Base-by-base conservation (phyloP, 345 rosid genomes). In the Gossypium herbaceum region DNA sequence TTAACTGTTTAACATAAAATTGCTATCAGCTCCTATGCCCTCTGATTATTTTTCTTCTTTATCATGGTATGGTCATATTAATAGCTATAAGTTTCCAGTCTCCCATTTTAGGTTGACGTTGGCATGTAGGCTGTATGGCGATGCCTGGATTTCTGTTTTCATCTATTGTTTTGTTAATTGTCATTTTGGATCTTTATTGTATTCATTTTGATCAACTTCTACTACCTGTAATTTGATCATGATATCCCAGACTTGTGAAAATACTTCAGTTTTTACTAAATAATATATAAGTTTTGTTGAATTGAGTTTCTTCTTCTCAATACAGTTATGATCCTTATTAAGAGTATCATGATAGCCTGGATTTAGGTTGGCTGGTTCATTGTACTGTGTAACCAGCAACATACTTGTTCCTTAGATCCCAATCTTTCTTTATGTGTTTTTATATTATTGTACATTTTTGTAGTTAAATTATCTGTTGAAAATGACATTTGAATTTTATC, bases 351-450 rank as follows among this genome's bases (percentile, higher is more conserved):
- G 7, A 68, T 24, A 68, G 56, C 41, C 29, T 15, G 22, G n/a
- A 67, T 47, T 12, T 45, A 13, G 11, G 55, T 45, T 67, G 71
- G 55, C 39, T 22, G 71, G 52, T 69, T 43, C 60, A 51, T 69
- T 52, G 29, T 51, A 43, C 24, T 13, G 19, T 39, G 7, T 7
- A 55, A 16, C 9, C 41, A 72, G 16, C 45, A 59, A 3, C 16
- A 12, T 77, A 77, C 19, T 34, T 16, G 12, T 65, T 65, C 44
- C 12, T 17, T 72, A 45, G 48, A 22, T 56, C 25, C 22, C 55
- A 16, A 68, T 55, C 58, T 68, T 20, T 68, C 20, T 68, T 2
- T 48, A 1, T 48, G 24, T 68, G 16, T 70, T 68, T 60, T 11
- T 48, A 44, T 16, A 7, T 45, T 64, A 41, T 39, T 76, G 29